phyloP scores from a whole-genome alignment of 257 asterid genomes.

The Capsicum rhomboideum region DNA sequence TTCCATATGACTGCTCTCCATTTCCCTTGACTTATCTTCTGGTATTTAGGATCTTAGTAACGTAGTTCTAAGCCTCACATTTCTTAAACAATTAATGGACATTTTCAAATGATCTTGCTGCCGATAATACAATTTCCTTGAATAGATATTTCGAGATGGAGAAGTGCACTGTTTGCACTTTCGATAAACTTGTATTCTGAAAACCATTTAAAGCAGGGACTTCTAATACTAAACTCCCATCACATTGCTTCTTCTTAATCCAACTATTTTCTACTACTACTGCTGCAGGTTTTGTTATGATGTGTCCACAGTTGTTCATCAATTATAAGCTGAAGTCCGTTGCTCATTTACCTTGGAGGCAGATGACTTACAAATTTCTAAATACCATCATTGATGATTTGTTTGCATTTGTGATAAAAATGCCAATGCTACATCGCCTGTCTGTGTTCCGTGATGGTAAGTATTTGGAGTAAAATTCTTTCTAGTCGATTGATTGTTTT shows the following conservation, averaged over 20 bases:
- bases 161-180: not conserved
- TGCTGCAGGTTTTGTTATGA: slow-evolving; percentile 88
- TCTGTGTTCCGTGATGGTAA: slow-evolving; percentile 99
- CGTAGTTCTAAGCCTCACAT: not conserved
- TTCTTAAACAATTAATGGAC: not conserved
- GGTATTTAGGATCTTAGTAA: not conserved
- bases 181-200: not conserved
- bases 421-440: slow-evolving; percentile 91
- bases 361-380: slow-evolving; percentile 93
- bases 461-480: slow-evolving; percentile 17
- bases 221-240: not conserved
- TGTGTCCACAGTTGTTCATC: slow-evolving; percentile 97
- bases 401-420: slow-evolving; percentile 93
- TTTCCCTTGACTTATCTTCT: not conserved
- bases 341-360: slow-evolving; percentile 99
- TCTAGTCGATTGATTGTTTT: not conserved
- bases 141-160: not conserved
- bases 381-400: slow-evolving; percentile 97
- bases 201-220: not conserved
- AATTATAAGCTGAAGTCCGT: slow-evolving; percentile 92
- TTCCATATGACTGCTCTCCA: not conserved
- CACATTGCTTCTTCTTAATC: not conserved
- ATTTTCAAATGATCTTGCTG: not conserved
- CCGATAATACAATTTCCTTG: not conserved
- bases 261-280: not conserved